Evolutionary conservation across 257 asterid genomes (phyloP).

Genomic region (Paraleonurus japonicus): DNA sequence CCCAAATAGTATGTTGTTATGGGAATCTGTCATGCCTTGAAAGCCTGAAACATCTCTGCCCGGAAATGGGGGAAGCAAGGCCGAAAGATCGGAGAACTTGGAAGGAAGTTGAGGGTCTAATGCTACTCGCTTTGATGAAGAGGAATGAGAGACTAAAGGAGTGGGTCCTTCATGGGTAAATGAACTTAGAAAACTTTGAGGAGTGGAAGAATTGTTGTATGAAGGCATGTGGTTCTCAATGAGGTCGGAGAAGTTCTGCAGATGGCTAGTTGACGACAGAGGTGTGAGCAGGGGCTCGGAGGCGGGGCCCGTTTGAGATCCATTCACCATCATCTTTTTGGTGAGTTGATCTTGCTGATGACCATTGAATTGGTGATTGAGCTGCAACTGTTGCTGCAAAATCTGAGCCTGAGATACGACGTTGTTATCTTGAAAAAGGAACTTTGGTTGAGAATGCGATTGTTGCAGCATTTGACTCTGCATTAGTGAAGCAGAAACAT

Average conservation of each 20-base stretch:
- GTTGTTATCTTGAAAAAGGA: constrained; percentile 53
- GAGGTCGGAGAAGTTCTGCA: constrained; percentile 57
- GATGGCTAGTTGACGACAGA: constrained; percentile 52
- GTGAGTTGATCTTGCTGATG: constrained; percentile 45
- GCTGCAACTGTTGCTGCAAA: constrained; percentile 61
- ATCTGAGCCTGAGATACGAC: constrained; percentile 70
- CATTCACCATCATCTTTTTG: constrained; percentile 35
- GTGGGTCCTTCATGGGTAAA: constrained; percentile 56
- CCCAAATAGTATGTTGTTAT: constrained; percentile 55
- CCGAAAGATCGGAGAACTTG: constrained; percentile 62
- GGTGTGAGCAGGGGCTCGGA: constrained; percentile 52
- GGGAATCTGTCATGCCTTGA: constrained; percentile 51
- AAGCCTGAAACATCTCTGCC: constrained; percentile 63
- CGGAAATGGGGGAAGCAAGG: constrained; percentile 63
- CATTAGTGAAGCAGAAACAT: constrained; percentile 52
- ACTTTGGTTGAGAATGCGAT: constrained; percentile 51
- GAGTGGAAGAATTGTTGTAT: constrained; percentile 50
- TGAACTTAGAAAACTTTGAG: constrained; percentile 52
- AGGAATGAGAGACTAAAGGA: constrained; percentile 52
- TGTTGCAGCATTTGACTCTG: constrained; percentile 71
- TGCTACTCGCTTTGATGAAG: constrained; percentile 65
- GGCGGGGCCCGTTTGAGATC: constrained; percentile 40
- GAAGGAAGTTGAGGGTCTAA: constrained; percentile 68
- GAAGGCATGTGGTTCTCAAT: constrained; percentile 47
- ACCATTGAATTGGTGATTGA: constrained; percentile 45